Base-by-base conservation (phyloP, 371 early-diverging fungal species). In the Syncephalastrum contaminatum region DNA sequence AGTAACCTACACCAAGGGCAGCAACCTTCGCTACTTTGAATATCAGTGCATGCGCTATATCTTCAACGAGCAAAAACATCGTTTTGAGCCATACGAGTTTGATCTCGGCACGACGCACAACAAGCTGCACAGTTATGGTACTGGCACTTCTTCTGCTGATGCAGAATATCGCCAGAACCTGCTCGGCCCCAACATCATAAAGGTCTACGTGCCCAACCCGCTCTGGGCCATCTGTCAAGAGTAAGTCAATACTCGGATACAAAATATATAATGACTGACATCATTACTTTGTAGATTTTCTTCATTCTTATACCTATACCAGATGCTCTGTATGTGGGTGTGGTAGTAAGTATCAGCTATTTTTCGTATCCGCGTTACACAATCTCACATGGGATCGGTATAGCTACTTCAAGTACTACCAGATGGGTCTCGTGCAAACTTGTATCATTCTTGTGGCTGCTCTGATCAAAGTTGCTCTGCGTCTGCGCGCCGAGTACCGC, bases 31-130 rank as follows among this genome's bases (percentile, higher is more conserved):
- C 8, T 91, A 79, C 65, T 86, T 91, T 59, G 87, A 83, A 59
- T 86, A 83, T 63, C 88, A 88, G 55, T 87, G 88, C 64, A 81
- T 85, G 42, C 86, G 91, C 41, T 91, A 88, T 64, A 81, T 91
- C 6, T 82, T 66, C 41, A 80, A 86, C 50, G 52, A 62, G 0
- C 60, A 65, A 13, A 60, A 61, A 4, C 61, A 56, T 24, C 61
- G 63, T 30, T 91, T 84, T 61, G 80, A 74, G 51, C 87, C 87
- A 1, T 80, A 70, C 54, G 63, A 63, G 50, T 82, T 82, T 54
- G 65, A 72, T 46, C 67, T 88, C 24, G 89, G 86, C 19, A 60
- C 68, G 19, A 80, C 71, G 15, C 72, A 78, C 64, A 56, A 59
- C 25, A 68, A 76, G 21, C 62, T 89, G 12, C 64, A 71, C n/a